Conservation (phyloP, 106 monocot species). For the Iris macrosiphon region DNA sequence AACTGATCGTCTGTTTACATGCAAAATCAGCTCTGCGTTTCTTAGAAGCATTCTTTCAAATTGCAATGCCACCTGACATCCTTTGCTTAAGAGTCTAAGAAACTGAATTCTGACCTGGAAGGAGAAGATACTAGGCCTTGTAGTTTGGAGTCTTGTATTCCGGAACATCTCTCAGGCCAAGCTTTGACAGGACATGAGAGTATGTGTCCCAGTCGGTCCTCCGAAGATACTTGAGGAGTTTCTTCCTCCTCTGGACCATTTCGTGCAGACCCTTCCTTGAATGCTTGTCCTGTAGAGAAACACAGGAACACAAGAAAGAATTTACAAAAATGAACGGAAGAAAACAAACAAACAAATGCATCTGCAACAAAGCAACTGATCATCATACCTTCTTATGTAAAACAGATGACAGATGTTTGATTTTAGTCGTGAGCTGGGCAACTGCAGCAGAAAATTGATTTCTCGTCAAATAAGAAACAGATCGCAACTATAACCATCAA, state of each 20-base stretch:
- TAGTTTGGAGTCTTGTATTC: conserved; percentile 52
- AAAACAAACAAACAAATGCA: too few relatives aligned
- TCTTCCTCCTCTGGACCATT: conserved; percentile 93
- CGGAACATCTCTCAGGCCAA: conserved; percentile 63
- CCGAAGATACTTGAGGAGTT: conserved; percentile 83
- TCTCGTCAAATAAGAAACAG: too few relatives aligned
- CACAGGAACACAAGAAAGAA: too few relatives aligned
- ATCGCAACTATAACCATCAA: too few relatives aligned
- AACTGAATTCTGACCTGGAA: too few relatives aligned
- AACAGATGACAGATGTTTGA: conserved; percentile 77
- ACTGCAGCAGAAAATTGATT: conserved; percentile 75
- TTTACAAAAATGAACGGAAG: too few relatives aligned
- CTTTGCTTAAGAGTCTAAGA: too few relatives aligned
- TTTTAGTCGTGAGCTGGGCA: conserved; percentile 90
- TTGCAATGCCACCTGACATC: too few relatives aligned
- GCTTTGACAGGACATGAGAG: conserved; percentile 69
- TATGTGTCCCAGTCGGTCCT: conserved; percentile 99
- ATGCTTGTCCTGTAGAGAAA: conserved; percentile 72
- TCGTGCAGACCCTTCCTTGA: conserved; percentile 79
- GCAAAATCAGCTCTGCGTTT: too few relatives aligned
- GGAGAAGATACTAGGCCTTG: conserved; percentile 17
- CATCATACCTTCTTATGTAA: conserved; percentile 72
- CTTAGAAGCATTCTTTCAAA: too few relatives aligned
- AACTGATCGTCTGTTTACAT: too few relatives aligned
- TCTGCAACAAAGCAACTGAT: not conserved